A percentile compares a stretch with the other conserved stretches of the same genome.
Conservation (phyloP, 2,329 filamentous ascomycete genomes). For the Curvularia verruculosa region DNA sequence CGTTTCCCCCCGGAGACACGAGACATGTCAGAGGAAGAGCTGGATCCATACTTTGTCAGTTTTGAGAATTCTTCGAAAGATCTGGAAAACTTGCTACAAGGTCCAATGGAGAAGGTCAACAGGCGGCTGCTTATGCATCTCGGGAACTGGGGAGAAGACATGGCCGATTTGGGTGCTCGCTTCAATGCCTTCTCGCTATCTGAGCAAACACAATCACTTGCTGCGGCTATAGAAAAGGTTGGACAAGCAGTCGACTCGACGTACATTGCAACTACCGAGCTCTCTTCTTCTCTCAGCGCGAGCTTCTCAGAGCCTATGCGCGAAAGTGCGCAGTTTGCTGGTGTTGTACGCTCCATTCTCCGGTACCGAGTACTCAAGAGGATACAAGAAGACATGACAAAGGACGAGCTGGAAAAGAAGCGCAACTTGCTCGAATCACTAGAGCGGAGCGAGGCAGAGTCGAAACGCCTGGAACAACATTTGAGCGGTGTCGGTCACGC, state of each 20-base stretch:
- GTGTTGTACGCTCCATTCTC: constrained; percentile 86
- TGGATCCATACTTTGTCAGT: constrained; percentile 94
- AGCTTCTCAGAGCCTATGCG: constrained; percentile 98
- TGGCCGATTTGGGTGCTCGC: constrained; percentile 91
- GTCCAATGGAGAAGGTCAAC: constrained; percentile 97
- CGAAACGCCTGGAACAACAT: constrained; percentile 91
- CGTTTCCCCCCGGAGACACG: constrained; percentile 83
- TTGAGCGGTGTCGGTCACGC: constrained; percentile 74
- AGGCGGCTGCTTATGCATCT: constrained; percentile 85
- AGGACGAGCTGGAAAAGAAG: constrained; percentile 91
- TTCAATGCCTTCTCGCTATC: constrained; percentile 97
- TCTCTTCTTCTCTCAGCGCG: constrained; percentile 85
- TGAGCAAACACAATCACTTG: constrained; percentile 85
- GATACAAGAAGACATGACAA: constrained; percentile 96
- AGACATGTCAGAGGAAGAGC: constrained; percentile 81
- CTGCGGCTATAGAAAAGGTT: constrained; percentile 89
- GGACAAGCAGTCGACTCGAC: constrained; percentile 95
- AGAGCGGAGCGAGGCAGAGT: constrained; percentile 92
- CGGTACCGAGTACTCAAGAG: constrained; percentile 90
- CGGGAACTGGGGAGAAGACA: constrained; percentile 80
- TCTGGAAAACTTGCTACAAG: constrained; percentile 83
- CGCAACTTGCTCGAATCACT: constrained; percentile 79
- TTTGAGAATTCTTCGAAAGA: constrained; percentile 94
- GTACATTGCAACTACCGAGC: constrained; percentile 92
- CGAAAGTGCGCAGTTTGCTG: constrained; percentile 95